These are phyloP conservation scores for Arabis hirsuta DNA, from an alignment of 345 rosid genomes.

Conservation along the genomic window DNA sequence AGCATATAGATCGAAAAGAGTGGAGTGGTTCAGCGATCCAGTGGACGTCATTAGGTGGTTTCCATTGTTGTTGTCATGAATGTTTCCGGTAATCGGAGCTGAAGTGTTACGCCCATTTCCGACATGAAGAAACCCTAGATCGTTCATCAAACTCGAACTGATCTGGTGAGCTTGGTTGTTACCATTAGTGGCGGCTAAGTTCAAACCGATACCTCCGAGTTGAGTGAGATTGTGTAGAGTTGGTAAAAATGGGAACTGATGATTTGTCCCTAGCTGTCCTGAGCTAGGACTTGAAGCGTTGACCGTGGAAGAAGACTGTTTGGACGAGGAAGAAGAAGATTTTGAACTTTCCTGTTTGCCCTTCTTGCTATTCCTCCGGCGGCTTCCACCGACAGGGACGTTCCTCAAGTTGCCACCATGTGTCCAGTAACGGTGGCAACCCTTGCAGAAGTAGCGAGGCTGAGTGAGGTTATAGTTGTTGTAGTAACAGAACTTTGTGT, in stretches of 20 bases:
- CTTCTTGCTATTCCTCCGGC: conserved; percentile 69
- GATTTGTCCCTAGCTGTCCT: conserved; percentile 42
- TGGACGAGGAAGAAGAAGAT: conserved; percentile 47
- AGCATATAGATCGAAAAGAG: conserved; percentile 58
- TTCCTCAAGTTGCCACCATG: conserved; percentile 71
- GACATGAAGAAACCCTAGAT: conserved; percentile 52
- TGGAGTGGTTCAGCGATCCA: conserved; percentile 52
- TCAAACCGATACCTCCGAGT: conserved; percentile 61
- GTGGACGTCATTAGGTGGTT: conserved; percentile 40
- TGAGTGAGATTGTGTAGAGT: conserved; percentile 54
- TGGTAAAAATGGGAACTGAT: conserved; percentile 60
- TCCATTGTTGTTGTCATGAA: conserved; percentile 29
- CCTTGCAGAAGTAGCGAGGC: conserved; percentile 85
- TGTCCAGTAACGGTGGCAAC: conserved; percentile 88
- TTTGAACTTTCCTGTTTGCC: conserved; percentile 50
- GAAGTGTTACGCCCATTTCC: conserved; percentile 47
- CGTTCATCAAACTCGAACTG: conserved; percentile 38
- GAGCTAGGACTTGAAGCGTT: conserved; percentile 48
- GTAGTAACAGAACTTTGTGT: conserved; percentile 88
- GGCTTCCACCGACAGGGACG: conserved; percentile 84
- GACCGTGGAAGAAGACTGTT: conserved; percentile 46
- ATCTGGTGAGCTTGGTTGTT: conserved; percentile 42
- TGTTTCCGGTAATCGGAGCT: conserved; percentile 33
- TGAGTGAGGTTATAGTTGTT: conserved; percentile 81
- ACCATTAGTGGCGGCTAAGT: conserved; percentile 49